phyloP scores from a whole-genome alignment of 768 basidiomycete genomes.

The Podaxis sp. region DNA sequence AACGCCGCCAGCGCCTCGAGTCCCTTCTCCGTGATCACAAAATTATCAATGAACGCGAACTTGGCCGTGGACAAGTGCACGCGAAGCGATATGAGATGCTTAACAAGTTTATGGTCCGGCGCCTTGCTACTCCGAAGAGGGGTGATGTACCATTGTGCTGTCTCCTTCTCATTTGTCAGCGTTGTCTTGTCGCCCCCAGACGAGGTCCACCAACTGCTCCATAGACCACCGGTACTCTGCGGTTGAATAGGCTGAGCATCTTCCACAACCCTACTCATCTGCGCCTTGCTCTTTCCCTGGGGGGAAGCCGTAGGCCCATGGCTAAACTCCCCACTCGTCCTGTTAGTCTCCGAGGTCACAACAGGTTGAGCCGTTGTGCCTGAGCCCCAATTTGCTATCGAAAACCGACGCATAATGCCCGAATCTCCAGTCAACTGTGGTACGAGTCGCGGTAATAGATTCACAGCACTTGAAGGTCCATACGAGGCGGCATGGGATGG shows the following conservation, averaged over 20 bases:
- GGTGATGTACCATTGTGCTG: conserved; percentile 64
- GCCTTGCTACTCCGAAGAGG: conserved; percentile 53
- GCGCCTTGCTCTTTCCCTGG: conserved; percentile 24
- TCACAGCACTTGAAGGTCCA: conserved; percentile 56
- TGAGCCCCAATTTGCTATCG: conserved; percentile 60
- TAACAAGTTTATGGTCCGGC: conserved; percentile 61
- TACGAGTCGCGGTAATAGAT: conserved; percentile 61
- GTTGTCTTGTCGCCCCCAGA: conserved; percentile 52
- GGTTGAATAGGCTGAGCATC: conserved; percentile 46
- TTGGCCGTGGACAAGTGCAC: conserved; percentile 85
- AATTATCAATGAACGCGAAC: conserved; percentile 74
- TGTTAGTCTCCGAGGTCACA: conserved; percentile 28
- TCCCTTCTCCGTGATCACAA: conserved; percentile 65
- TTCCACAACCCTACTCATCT: conserved; percentile 30
- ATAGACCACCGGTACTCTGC: conserved; percentile 74
- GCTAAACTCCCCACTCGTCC: conserved; percentile 38
- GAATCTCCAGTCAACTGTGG: conserved; percentile 76
- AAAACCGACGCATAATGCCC: conserved; percentile 66
- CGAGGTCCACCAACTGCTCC: conserved; percentile 75
- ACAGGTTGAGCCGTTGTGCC: conserved; percentile 36
- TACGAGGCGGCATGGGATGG: conserved; percentile 49
- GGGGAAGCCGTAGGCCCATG: conserved; percentile 15
- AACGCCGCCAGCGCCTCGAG: conserved; percentile 58
- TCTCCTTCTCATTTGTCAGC: conserved; percentile 33
- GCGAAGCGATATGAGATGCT: conserved; percentile 78